Evolutionary conservation across 352 stramenopile genomes (phyloP), one percentile per base, ranked within the genome.

Genomic region (Elongisporangium anandrum): DNA sequence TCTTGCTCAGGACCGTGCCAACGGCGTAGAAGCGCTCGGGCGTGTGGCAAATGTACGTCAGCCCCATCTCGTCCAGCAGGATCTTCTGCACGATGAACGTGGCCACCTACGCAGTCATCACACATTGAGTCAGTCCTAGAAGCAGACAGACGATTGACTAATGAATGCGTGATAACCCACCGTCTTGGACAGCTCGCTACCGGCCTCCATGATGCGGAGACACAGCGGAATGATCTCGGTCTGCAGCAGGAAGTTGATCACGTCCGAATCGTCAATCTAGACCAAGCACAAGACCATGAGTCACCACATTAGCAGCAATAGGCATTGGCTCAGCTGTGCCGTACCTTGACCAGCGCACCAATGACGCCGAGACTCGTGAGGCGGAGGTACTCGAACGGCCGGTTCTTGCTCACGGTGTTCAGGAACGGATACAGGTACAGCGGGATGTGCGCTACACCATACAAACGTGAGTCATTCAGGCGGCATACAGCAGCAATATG

Each of bases 81-180:
- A 99, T 99, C 73, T 99, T 99, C 75, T 99, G 97, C 45, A 99
- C 96, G 57, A 99, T 99, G 69, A 99, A 99, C 2, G 97, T 99
- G 9, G 97, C 97, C n/a, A 99, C 89, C 70, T 81, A 55, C 8
- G 12, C 10, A n/a, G n/a, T n/a, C n/a, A n/a, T 6, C 17, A 21
- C 26, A 21, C 54, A 56, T 29, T 4, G 34, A 56, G 20, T 7
- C 3, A 60, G 17, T 13, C 24, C 16, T 20, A 70, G 12, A 10
- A 19, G 63, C 29, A 41, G 29, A 41, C 5, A 41, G 29, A 41
- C 29, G 29, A 13, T 2, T 13, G 5, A 15, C 4, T n/a, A n/a
- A n/a, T n/a, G n/a, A n/a, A n/a, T n/a, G n/a, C n/a, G n/a, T n/a
- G 29, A 41, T 15, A 15, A 13, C 63, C n/a, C 45, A 90, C 93